These are phyloP conservation scores for Mortierella sp. DNA, from an alignment of 371 early-diverging fungal species.

Conservation along the genomic window DNA sequence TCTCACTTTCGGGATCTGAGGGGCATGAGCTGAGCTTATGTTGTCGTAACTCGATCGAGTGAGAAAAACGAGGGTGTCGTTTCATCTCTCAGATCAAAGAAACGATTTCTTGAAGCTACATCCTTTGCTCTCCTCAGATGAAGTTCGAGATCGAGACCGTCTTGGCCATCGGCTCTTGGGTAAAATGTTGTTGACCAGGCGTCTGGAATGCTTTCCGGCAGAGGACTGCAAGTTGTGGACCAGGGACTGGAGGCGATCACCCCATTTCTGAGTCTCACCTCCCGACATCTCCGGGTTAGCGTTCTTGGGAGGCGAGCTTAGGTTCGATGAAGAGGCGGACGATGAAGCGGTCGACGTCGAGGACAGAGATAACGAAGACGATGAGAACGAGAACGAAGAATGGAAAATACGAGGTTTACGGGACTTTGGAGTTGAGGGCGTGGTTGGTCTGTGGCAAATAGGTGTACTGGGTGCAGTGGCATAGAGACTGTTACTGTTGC, in stretches of 20 bases:
- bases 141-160: slow-evolving; percentile 7
- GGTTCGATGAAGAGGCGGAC: background rate
- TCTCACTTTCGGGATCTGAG: too few relatives aligned
- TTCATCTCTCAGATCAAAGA: too few relatives aligned
- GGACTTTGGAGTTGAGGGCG: background rate
- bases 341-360: background rate
- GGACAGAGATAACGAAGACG: background rate
- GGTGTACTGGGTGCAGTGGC: slow-evolving; percentile 1
- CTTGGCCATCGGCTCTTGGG: slow-evolving; percentile 43
- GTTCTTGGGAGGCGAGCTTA: slow-evolving; percentile 18
- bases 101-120: too few relatives aligned
- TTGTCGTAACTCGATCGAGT: too few relatives aligned
- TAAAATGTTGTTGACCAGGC: slow-evolving; percentile 26
- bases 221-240: slow-evolving; percentile 35
- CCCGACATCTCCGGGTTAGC: slow-evolving; percentile 33
- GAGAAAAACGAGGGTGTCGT: too few relatives aligned
- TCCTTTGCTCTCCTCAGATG: background rate
- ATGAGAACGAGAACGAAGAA: slow-evolving; percentile 1
- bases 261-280: slow-evolving; percentile 39
- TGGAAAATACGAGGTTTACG: slow-evolving; percentile 4
- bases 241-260: slow-evolving; percentile 41
- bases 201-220: slow-evolving; percentile 31
- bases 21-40: too few relatives aligned
- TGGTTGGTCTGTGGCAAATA: background rate
- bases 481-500: background rate